Percentiles rank a stretch among this genome's conserved stretches.
phyloP scores from a whole-genome alignment of 2,329 filamentous ascomycete genomes.

The Trichoderma polysporum region DNA sequence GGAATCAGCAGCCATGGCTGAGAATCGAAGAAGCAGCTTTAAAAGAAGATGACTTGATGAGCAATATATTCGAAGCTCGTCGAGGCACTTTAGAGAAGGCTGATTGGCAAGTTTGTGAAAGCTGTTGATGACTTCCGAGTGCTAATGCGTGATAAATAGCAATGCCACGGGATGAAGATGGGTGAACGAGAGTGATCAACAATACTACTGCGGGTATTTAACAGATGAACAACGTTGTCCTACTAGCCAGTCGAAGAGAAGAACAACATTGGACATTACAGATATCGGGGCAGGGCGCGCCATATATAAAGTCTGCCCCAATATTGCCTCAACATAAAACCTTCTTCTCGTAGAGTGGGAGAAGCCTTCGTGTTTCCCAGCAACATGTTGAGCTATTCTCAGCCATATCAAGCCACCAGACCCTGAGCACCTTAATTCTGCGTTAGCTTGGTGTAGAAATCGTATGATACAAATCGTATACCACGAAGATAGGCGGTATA shows the following conservation, averaged over 20 bases:
- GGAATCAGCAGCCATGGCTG: background rate
- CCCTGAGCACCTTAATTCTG: background rate
- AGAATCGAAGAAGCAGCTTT: background rate
- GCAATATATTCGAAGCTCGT: background rate
- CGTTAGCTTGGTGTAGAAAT: background rate
- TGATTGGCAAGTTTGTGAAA: background rate
- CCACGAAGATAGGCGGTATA: too few relatives aligned
- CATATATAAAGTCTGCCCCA: too few relatives aligned
- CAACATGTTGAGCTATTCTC: background rate
- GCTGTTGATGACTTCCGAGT: background rate
- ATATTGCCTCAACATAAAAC: background rate
- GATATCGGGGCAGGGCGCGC: too few relatives aligned
- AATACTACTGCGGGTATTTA: background rate
- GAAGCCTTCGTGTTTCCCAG: background rate
- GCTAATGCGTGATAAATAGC: background rate
- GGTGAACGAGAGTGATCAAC: background rate
- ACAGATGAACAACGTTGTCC: background rate
- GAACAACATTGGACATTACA: background rate
- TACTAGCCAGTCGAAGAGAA: too few relatives aligned
- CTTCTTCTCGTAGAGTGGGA: background rate
- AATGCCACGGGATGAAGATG: background rate
- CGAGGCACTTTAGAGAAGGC: background rate
- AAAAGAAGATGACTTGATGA: background rate
- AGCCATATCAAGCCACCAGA: background rate
- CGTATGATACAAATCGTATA: too few relatives aligned